phyloP scores from a whole-genome alignment of 176 grass and related monocot genomes.

The Carex parvula region DNA sequence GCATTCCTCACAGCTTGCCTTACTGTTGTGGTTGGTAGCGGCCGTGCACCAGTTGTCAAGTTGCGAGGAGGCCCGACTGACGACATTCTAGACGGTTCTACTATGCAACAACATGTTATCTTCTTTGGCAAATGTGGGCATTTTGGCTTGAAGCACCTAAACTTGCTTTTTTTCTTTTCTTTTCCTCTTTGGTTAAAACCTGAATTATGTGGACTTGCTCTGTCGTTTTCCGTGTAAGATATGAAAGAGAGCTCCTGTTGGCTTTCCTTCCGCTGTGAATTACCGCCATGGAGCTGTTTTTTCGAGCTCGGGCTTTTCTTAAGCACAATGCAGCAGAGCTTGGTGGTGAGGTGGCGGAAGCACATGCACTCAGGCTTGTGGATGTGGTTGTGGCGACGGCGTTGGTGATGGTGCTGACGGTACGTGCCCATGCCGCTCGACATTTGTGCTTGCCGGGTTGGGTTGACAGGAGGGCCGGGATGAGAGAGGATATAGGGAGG shows the following conservation, averaged over 20 bases:
- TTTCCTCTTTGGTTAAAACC: neutral
- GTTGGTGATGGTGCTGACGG: constrained; percentile 14
- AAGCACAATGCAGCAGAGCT: constrained; percentile 22
- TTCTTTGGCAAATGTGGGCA: constrained; percentile 16
- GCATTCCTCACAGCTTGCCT: constrained; percentile 26
- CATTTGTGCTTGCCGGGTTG: constrained; percentile 5
- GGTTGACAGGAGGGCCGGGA: neutral
- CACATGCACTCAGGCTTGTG: constrained; percentile 27
- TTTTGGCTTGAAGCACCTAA: constrained; percentile 21
- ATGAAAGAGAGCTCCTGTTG: constrained; percentile 28
- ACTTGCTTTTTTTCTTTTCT: constrained; percentile 24
- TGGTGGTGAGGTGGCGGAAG: constrained; percentile 11
- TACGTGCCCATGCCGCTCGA: neutral
- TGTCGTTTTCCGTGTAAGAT: neutral
- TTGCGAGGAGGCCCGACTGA: neutral
- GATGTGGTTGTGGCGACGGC: neutral
- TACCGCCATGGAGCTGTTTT: neutral
- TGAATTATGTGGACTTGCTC: neutral
- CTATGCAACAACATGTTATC: constrained; percentile 25
- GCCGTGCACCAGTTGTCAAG: constrained; percentile 2
- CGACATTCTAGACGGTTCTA: constrained; percentile 19
- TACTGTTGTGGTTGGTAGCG: neutral
- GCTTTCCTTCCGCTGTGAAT: neutral
- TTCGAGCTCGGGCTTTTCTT: neutral
- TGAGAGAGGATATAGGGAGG: constrained; percentile 16